Base-by-base conservation (phyloP, 768 basidiomycete species). In the Naganishia kalamii region DNA sequence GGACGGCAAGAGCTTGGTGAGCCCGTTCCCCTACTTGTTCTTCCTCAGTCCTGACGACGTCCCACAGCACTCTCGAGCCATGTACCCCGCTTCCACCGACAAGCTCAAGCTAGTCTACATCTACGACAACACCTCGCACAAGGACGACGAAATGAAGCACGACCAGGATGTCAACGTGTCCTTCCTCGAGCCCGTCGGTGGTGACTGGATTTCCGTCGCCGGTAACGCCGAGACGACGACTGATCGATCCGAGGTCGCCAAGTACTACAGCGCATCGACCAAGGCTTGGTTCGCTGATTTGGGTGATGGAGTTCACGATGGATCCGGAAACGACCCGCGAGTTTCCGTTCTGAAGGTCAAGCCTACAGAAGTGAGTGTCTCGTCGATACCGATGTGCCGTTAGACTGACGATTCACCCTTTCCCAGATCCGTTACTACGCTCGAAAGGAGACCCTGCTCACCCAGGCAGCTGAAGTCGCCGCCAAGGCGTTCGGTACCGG, bases 231-330 rank as follows among this genome's bases (percentile, higher is more conserved):
- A 50, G 49, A 50, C 23, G 51, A 89, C 87, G 2, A 81, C 84
- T 33, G 76, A 75, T 47, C 50, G 69, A 23, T 64, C 61, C 83
- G 10, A 70, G 44, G 70, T 77, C 33, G 68, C 65, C 44, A 70
- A 74, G 62, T 71, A 74, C 41, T 78, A 70, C 68, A 73, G 67
- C 63, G 75, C 75, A 2, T 52, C 74, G 17, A 71, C 72, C 66
- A 76, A 77, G 62, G 87, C 86, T 0, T 96, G 90, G 83, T 93
- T 93, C 70, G 90, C 89, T 40, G 87, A 94, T 73, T 81, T 92
- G 62, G 86, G 86, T 33, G 91, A 94, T 69, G 89, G 88, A 19
- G 79, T 87, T 6, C 91, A 92, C 76, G 87, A 85, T 70, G 92
- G 91, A n/a, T 84, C 87, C 70, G 82, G 82, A 32, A 80, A 82